phyloP scores from a whole-genome alignment of 371 early-diverging fungal genomes.

The Funneliformis caledonium region DNA sequence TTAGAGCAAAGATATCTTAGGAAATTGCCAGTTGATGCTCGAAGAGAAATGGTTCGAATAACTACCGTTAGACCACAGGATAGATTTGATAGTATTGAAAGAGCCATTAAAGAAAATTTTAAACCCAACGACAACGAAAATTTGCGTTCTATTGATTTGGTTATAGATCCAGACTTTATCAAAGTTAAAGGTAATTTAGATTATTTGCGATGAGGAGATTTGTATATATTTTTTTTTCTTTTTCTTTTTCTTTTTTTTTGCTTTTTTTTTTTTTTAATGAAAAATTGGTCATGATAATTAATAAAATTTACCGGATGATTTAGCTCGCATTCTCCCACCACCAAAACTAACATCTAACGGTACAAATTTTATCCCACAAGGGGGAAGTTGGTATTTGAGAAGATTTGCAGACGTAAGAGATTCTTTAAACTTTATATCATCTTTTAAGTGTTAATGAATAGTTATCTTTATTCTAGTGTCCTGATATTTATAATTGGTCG shows the following conservation, averaged over 20 bases:
- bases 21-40: background rate
- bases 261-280: too few relatives aligned
- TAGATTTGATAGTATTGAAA: slow-evolving; percentile 48
- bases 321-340: background rate
- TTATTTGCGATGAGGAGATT: too few relatives aligned
- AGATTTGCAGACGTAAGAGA: background rate
- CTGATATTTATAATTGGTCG: background rate
- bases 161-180: slow-evolving; percentile 55
- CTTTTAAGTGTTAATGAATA: background rate
- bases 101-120: slow-evolving; percentile 37
- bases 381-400: background rate
- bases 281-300: too few relatives aligned
- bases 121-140: slow-evolving; percentile 41
- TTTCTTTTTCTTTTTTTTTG: too few relatives aligned
- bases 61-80: slow-evolving; percentile 66
- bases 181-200: slow-evolving; percentile 54
- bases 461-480: background rate
- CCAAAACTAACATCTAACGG: background rate
- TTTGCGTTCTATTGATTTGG: slow-evolving; percentile 51
- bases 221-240: too few relatives aligned
- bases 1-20: slow-evolving; percentile 1
- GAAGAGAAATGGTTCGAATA: slow-evolving; percentile 5
- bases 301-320: background rate
- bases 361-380: background rate
- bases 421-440: background rate